These are phyloP conservation scores for Nakazawaea anatomiae DNA, from an alignment of 805 yeast genomes.

Conservation along the genomic window DNA sequence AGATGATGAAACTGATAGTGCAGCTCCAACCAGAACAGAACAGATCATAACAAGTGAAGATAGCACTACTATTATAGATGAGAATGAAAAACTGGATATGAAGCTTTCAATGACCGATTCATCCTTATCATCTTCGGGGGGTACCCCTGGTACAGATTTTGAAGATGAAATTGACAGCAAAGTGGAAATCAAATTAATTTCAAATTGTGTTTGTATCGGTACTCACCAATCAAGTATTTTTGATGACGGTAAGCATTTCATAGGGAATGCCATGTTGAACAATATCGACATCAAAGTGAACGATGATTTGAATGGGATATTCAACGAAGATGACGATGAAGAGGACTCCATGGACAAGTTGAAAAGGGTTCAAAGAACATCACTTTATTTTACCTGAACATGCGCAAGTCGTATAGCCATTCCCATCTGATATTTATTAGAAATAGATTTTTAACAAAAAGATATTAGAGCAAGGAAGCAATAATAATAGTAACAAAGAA, in stretches of 20 bases:
- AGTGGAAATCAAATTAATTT: conserved; percentile 5
- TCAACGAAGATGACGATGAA: conserved; percentile 6
- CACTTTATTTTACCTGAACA: conserved; percentile 2
- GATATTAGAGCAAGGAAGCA: not conserved
- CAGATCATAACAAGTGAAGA: too few species aligned
- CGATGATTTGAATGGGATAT: conserved; percentile 4
- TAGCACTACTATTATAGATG: too few species aligned
- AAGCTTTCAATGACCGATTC: not conserved
- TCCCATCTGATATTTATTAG: too few species aligned
- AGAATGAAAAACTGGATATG: not conserved
- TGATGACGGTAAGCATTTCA: not conserved
- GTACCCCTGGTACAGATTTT: not conserved
- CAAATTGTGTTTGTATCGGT: conserved; percentile 10
- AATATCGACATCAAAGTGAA: conserved; percentile 4
- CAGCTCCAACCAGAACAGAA: too few species aligned
- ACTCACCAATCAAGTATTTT: conserved; percentile 1
- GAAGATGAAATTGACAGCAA: not conserved
- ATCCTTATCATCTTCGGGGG: not conserved
- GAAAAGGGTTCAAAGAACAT: conserved; percentile 5
- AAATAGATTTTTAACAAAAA: too few species aligned
- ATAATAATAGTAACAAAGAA: too few species aligned
- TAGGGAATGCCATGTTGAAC: not conserved
- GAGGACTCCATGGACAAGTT: not conserved
- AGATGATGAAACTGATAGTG: not conserved
- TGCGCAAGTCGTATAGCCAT: too few species aligned